Evolutionary conservation across 768 basidiomycete genomes (phyloP), one percentile per base, ranked within the genome.

Genomic region (Mycena maculata): DNA sequence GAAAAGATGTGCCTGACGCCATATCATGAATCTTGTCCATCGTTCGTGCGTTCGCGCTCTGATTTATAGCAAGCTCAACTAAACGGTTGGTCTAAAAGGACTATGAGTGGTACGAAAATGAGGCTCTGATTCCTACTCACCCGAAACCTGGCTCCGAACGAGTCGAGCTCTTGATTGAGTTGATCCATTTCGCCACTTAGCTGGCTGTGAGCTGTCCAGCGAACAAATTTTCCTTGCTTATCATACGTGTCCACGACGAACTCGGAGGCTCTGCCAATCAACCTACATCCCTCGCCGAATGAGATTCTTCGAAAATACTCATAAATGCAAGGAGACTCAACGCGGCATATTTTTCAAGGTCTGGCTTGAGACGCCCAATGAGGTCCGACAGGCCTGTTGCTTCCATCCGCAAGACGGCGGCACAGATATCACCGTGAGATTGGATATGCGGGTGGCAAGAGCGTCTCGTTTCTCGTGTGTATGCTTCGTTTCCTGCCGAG

Each of bases 81-180:
- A 58, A 42, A 16, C 56, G 56, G n/a, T 58, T 58, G 41, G 56
- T 44, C 56, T 58, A 20, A 45, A 45, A 44, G 8, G 41, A 20
- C 18, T 3, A 16, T 8, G 22, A 36, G 27, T 62, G 22, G 27
- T 18, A 25, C 27, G 10, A 18, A 1, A 53, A 9, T 23, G 6
- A 13, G 18, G 1, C 12, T n/a, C 3, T 16, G 10, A 3, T 3
- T 33, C 6, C 1, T 16, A 42, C 20, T 53, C 28, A 62, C 60
- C 41, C 30, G n/a, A 33, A 62, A 54, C 20, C 50, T 41, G 6
- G 50, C 50, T 11, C 50, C 60, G 15, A 62, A 62, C 6, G 41
- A 54, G 18, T 54, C 50, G 15, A 62, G 50, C 25, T 62, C 50
- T 18, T 31, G 27, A 2, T 33, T 23, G 16, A 62, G 60, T 7